Evolutionary conservation across 306 rosid genomes (phyloP).

Genomic region (Medicago arabica): DNA sequence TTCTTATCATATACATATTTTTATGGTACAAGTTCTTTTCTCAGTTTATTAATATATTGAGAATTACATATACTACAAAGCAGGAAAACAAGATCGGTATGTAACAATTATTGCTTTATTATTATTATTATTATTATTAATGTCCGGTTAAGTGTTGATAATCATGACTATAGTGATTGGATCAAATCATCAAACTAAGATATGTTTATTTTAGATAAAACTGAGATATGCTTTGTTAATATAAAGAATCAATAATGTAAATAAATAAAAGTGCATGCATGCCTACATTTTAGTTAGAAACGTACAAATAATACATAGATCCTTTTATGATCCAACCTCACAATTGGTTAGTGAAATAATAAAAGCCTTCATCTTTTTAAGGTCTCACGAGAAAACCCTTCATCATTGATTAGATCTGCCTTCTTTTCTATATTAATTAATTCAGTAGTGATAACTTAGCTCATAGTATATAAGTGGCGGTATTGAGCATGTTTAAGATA

Average conservation of each 20-base stretch:
- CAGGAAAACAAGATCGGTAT: background rate
- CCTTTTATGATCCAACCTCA: conserved; percentile 12
- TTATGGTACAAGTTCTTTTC: no score
- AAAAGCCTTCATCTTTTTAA: conserved; percentile 37
- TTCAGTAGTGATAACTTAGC: no score
- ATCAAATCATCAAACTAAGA: background rate
- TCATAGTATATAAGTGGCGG: no score
- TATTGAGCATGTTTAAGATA: no score
- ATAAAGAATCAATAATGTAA: background rate
- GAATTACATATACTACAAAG: background rate
- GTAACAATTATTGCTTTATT: background rate
- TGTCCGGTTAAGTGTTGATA: background rate
- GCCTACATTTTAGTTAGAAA: background rate
- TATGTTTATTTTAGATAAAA: no score
- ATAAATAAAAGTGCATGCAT: background rate
- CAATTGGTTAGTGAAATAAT: conserved; percentile 29
- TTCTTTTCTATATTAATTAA: background rate
- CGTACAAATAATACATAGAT: conserved; percentile 5
- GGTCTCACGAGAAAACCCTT: conserved; percentile 34
- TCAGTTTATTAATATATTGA: no score
- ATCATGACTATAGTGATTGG: background rate
- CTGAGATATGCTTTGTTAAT: background rate
- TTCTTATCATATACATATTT: no score
- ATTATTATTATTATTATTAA: background rate
- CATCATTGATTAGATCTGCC: background rate